Conservation (phyloP, 164 flowering plant species). For the Saururus chinensis region DNA sequence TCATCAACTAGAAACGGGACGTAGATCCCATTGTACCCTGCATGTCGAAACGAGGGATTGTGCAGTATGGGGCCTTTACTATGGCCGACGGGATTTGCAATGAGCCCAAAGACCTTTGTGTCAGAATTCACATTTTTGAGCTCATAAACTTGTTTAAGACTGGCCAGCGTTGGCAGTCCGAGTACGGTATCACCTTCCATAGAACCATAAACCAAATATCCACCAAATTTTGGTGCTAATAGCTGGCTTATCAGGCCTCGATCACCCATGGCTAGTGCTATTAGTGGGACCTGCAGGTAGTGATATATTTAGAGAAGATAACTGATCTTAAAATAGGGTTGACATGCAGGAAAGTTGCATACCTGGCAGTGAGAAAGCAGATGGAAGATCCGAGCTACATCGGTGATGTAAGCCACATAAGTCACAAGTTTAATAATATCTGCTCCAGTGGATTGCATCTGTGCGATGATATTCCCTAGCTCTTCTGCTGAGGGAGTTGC, state of each 20-base stretch:
- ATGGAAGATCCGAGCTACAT: slow-evolving; percentile 76
- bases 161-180: slow-evolving; percentile 80
- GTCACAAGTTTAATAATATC: slow-evolving; percentile 97
- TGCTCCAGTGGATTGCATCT: slow-evolving; percentile 85
- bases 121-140: slow-evolving; percentile 59
- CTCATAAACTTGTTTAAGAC: slow-evolving; percentile 58
- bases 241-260: slow-evolving; percentile 79
- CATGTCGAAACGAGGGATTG: slow-evolving; percentile 64
- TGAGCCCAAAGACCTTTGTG: slow-evolving; percentile 80
- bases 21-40: slow-evolving; percentile 75
- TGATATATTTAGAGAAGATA: slow-evolving; percentile 3
- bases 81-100: slow-evolving; percentile 93
- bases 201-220: slow-evolving; percentile 84
- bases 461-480: slow-evolving; percentile 64
- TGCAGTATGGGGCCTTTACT: slow-evolving; percentile 78
- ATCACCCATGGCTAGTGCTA: slow-evolving; percentile 88
- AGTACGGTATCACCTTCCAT: slow-evolving; percentile 80
- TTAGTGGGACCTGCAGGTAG: slow-evolving; percentile 67
- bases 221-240: slow-evolving; percentile 88
- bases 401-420: slow-evolving; percentile 72
- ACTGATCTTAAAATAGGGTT: background rate
- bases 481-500: slow-evolving; percentile 80
- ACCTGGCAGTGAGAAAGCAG: slow-evolving; percentile 81
- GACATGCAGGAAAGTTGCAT: slow-evolving; percentile 13
- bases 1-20: slow-evolving; percentile 83